phyloP scores from a whole-genome alignment of 257 asterid genomes.

The Scutellaria baicalensis region DNA sequence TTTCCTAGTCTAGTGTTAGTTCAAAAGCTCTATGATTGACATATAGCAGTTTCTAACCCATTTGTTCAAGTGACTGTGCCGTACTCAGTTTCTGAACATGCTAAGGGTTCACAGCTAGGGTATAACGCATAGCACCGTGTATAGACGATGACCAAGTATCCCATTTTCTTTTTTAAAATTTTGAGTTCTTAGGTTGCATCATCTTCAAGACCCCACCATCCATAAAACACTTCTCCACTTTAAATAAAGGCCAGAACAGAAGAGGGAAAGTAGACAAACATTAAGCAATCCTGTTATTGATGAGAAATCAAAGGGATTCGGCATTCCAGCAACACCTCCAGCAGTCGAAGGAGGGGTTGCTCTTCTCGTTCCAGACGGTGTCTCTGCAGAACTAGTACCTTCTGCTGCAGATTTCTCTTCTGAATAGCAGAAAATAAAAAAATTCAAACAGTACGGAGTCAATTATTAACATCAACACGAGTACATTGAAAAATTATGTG shows the following conservation, averaged over 20 bases:
- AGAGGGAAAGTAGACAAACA: conserved; percentile 28
- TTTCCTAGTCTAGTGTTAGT: background rate
- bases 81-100: background rate
- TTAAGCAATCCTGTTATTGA: conserved; percentile 83
- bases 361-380: conserved; percentile 46
- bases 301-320: conserved; percentile 88
- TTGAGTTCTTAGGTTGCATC: background rate
- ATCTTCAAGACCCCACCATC: background rate
- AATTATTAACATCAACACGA: background rate
- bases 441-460: background rate
- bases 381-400: conserved; percentile 32
- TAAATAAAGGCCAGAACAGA: background rate
- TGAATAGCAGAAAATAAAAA: conserved; percentile 11
- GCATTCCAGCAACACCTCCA: conserved; percentile 44
- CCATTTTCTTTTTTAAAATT: background rate
- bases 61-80: background rate
- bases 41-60: background rate
- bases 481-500: background rate
- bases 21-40: background rate
- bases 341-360: conserved; percentile 37
- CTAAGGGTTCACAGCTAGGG: background rate
- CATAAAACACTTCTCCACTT: background rate
- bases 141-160: background rate
- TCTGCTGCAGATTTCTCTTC: conserved; percentile 49
- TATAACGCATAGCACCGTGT: background rate